A percentile compares a stretch with the other conserved stretches of the same genome.
phyloP scores from a whole-genome alignment of 2,329 filamentous ascomycete species.

The Ceratocystis destructans region DNA sequence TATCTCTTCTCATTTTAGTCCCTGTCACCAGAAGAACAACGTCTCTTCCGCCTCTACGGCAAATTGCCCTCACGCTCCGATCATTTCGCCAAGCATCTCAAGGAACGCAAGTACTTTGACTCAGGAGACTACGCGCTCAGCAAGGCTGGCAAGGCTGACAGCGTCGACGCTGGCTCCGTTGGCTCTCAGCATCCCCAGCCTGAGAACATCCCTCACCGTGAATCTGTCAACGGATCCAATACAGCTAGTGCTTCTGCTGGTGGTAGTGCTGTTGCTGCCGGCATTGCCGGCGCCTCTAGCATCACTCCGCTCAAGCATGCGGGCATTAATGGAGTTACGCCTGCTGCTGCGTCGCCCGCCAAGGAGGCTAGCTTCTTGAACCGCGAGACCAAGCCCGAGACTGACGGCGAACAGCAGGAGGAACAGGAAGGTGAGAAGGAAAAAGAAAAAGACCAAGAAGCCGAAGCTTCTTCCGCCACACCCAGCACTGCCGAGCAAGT shows the following conservation, averaged over 20 bases:
- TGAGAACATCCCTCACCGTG: conserved; percentile 77
- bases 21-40: conserved; percentile 86
- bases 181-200: conserved; percentile 89
- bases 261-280: conserved; percentile 6
- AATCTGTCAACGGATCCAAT: conserved; percentile 36
- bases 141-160: conserved; percentile 91
- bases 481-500: neutral
- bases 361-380: conserved; percentile 85
- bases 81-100: conserved; percentile 93
- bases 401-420: conserved; percentile 19
- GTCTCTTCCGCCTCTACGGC: conserved; percentile 91
- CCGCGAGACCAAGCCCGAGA: conserved; percentile 57
- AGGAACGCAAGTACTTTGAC: conserved; percentile 98
- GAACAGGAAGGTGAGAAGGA: conserved; percentile 13
- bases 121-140: conserved; percentile 91
- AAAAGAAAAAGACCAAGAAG: conserved; percentile 7
- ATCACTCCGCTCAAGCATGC: conserved; percentile 27
- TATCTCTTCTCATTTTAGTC: conserved; percentile 41
- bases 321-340: conserved; percentile 27
- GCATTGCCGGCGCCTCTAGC: conserved; percentile 26
- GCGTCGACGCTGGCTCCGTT: conserved; percentile 83
- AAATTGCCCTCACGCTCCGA: conserved; percentile 95
- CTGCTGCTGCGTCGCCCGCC: conserved; percentile 53
- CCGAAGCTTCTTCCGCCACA: neutral
- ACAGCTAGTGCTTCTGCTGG: neutral